Conservation (phyloP, 345 rosid species). For the Melaleuca quinquenervia region DNA sequence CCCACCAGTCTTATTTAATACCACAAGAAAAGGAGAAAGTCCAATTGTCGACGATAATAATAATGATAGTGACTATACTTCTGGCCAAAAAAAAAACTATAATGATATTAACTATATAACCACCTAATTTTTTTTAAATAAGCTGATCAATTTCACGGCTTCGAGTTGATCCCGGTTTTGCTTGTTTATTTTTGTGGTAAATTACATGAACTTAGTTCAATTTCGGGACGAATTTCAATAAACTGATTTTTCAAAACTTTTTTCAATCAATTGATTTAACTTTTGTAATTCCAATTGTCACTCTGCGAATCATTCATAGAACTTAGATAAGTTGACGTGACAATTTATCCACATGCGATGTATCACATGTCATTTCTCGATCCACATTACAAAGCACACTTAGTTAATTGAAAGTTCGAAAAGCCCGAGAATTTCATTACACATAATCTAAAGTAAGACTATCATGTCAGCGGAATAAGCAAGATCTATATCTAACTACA, state of each 20-base stretch:
- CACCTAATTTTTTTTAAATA: background rate
- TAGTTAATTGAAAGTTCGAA: background rate
- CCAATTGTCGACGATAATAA: background rate
- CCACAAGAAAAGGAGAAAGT: background rate
- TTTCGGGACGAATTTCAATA: background rate
- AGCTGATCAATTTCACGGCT: background rate
- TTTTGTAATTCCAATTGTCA: background rate
- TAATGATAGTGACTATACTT: background rate
- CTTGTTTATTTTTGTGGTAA: background rate
- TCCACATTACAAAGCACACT: background rate
- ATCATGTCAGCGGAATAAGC: fast-evolving
- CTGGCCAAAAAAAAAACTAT: background rate
- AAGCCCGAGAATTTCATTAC: background rate
- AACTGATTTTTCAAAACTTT: background rate
- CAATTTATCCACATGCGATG: background rate
- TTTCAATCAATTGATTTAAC: background rate
- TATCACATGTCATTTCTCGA: background rate
- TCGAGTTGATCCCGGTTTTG: background rate
- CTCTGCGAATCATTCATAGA: background rate
- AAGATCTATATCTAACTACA: background rate
- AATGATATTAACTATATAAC: background rate
- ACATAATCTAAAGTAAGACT: background rate
- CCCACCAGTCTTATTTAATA: background rate
- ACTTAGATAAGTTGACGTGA: background rate
- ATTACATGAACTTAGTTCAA: background rate